Evolutionary conservation across 148 eudicot genomes (phyloP).

Genomic region (Agrostemma githago): DNA sequence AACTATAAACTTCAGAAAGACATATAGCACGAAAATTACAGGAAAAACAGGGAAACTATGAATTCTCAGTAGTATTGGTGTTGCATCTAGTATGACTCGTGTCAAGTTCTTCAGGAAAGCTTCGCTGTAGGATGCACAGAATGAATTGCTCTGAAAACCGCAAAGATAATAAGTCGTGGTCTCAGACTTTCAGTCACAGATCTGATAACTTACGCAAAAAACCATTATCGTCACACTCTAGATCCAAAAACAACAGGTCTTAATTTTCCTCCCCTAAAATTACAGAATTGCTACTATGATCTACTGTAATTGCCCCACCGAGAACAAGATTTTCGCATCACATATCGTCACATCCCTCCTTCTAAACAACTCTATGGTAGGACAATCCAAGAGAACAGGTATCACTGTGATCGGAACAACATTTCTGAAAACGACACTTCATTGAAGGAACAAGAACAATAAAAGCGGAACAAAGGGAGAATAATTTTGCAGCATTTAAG

Average conservation of each 20-base stretch:
- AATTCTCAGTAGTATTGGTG: background rate
- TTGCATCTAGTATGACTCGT: background rate
- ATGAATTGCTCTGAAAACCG: background rate
- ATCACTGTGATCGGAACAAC: background rate
- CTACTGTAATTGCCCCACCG: too few species aligned
- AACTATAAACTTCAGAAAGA: conserved; percentile 13
- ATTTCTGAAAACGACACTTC: background rate
- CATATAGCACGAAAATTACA: background rate
- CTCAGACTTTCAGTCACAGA: background rate
- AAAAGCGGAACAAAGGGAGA: background rate
- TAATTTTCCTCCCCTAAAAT: too few species aligned
- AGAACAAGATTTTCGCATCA: too few species aligned
- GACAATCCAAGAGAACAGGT: background rate
- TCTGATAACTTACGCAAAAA: background rate
- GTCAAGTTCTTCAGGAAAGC: background rate
- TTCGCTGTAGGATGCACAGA: background rate
- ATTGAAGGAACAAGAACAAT: background rate
- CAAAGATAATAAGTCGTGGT: background rate
- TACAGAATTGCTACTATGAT: too few species aligned
- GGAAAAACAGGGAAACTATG: background rate
- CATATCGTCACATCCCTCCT: too few species aligned
- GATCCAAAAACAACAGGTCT: too few species aligned
- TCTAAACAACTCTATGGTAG: too few species aligned
- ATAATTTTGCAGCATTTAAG: background rate
- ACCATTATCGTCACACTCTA: background rate